Conservation (phyloP, 192 early-diverging fungal genomes). For the Linnemannia exigua region DNA sequence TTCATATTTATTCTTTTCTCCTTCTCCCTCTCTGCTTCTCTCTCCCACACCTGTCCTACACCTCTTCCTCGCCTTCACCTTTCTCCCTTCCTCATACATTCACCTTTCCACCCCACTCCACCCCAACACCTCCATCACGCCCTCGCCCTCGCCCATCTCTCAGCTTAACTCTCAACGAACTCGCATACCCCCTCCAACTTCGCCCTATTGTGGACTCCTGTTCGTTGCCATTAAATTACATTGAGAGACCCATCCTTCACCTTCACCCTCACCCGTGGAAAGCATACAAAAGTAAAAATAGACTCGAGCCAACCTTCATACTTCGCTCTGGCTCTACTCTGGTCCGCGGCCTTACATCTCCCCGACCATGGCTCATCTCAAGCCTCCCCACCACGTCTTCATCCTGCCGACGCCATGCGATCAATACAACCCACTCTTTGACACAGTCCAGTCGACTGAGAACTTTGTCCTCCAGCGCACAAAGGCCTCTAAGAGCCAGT, state of each 20-base stretch:
- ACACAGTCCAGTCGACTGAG: slow-evolving; percentile 70
- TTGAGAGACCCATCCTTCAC: background rate
- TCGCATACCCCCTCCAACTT: background rate
- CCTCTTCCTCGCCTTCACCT: no score
- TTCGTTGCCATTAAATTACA: background rate
- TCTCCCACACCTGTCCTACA: background rate
- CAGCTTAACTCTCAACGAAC: background rate
- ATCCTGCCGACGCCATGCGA: slow-evolving; percentile 68
- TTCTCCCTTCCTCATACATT: background rate
- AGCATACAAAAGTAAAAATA: background rate
- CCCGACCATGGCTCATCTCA: slow-evolving; percentile 42
- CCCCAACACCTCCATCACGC: slow-evolving; percentile 9
- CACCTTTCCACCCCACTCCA: background rate
- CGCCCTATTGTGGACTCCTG: background rate
- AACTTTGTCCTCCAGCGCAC: slow-evolving; percentile 81
- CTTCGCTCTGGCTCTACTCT: no score
- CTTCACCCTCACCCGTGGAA: background rate
- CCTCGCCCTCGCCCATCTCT: background rate
- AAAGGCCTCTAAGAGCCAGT: slow-evolving; percentile 66
- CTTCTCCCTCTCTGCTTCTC: no score
- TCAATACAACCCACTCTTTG: slow-evolving; percentile 77
- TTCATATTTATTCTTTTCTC: background rate
- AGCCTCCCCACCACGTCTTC: slow-evolving; percentile 63
- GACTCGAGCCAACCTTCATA: background rate
- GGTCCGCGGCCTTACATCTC: background rate